Percentiles rank a stretch among this genome's conserved stretches.
Evolutionary conservation across 306 rosid species (phyloP).

Genomic region (Parietaria judaica): DNA sequence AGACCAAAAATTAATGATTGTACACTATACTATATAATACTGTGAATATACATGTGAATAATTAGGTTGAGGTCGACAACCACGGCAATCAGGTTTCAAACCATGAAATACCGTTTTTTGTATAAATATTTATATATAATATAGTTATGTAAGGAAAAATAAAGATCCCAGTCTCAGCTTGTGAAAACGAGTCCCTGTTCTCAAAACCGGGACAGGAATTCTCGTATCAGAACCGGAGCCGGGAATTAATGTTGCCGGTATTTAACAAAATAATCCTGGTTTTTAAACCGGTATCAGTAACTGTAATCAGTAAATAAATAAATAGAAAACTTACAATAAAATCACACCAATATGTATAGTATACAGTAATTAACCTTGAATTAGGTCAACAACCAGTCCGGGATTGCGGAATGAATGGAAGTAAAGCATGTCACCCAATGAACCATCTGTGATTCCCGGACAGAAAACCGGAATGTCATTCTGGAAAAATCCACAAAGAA

Average conservation of each 20-base stretch:
- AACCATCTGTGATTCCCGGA: slow-evolving; percentile 94
- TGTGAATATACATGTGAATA: too few relatives aligned
- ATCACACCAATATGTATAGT: neutral
- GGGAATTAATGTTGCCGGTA: neutral
- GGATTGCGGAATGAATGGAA: slow-evolving; percentile 80
- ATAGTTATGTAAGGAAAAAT: too few relatives aligned
- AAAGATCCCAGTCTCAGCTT: too few relatives aligned
- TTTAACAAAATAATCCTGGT: neutral
- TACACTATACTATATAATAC: neutral
- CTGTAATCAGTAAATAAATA: neutral
- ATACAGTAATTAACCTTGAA: slow-evolving; percentile 46
- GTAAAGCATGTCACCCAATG: slow-evolving; percentile 91
- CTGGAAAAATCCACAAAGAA: slow-evolving; percentile 33
- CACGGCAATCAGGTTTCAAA: too few relatives aligned
- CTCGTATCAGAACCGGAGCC: neutral
- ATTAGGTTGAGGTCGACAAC: too few relatives aligned
- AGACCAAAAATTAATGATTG: slow-evolving; percentile 12
- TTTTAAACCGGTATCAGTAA: too few relatives aligned
- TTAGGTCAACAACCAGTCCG: slow-evolving; percentile 66
- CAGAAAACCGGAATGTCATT: slow-evolving; percentile 84
- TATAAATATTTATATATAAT: too few relatives aligned
- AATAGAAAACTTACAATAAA: neutral
- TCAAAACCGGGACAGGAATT: too few relatives aligned
- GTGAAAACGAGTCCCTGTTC: too few relatives aligned
- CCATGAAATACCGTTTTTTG: too few relatives aligned